Evolutionary conservation across 2,329 filamentous ascomycete species (phyloP), one percentile per base, ranked within the genome.

Genomic region (Cladorrhinum sp.): DNA sequence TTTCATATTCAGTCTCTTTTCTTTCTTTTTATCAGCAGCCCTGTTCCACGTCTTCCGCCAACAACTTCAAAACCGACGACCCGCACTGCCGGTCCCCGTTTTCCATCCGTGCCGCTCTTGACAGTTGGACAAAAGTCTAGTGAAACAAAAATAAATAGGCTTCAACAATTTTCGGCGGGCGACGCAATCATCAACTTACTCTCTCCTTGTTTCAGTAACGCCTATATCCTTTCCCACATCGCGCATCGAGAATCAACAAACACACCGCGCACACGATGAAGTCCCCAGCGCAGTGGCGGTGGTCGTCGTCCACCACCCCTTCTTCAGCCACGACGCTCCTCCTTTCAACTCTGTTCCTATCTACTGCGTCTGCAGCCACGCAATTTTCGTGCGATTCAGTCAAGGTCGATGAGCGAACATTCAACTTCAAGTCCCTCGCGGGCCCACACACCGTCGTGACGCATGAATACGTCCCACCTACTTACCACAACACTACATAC

Each of bases 401-500:
- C 30, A 75, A 80, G 3, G 79, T 84, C 1, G 82, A 87, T 65
- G 79, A 78, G 23, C 79, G 83, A 62, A 79, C 76, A 28, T 93
- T 89, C 73, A 81, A 92, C 74, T 78, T 94, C 28, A 77, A 78
- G 24, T 74, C 79, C 64, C 82, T 93, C 7, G 79, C 77, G 5
- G 90, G 89, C 1, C 87, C 88, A 33, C 88, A 89, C 72, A 84
- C 86, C 0, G 86, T 92, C 39, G 81, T 91, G 58, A 84, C 84
- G 54, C 79, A 77, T 69, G 79, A 79, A 67, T 78, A 80, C 64
- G 74, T 81, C 33, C 80, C 81, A 20, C 81, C 79, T 16, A 79
- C 79, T 16, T 78, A 84, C 26, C 80, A 79, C 62, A 95, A 95
- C 73, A 91, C 86, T 24, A 94, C 91, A 49, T 96, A 92, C 74